Conservation (phyloP, 2,329 filamentous ascomycete genomes). For the Xylariaceae sp. region DNA sequence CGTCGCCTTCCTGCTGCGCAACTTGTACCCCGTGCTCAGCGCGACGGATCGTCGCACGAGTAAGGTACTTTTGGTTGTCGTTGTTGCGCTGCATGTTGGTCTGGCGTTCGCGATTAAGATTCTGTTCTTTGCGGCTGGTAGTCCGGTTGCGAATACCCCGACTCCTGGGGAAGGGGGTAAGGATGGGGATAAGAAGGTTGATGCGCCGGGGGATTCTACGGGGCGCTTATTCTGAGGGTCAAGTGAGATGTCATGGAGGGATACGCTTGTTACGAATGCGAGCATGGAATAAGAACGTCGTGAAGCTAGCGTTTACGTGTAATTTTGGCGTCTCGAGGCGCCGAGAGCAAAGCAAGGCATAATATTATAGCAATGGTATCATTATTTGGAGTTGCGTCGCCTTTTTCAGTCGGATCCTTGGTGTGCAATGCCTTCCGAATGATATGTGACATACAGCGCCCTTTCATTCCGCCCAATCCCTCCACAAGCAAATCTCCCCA, state of each 20-base stretch:
- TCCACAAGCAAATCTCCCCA: too few relatives aligned
- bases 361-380: too few relatives aligned
- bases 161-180: slow-evolving; percentile 9
- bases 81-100: slow-evolving; percentile 81
- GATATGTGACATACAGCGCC: too few relatives aligned
- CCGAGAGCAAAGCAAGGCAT: too few relatives aligned
- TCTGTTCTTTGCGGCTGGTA: slow-evolving; percentile 84
- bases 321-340: too few relatives aligned
- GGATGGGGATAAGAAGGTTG: slow-evolving; percentile 19
- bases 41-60: slow-evolving; percentile 89
- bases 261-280: background rate
- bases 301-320: too few relatives aligned
- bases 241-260: background rate
- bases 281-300: background rate
- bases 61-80: slow-evolving; percentile 78
- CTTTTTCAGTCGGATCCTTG: too few relatives aligned
- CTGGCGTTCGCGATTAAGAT: slow-evolving; percentile 92
- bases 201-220: slow-evolving; percentile 14
- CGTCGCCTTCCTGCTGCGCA: slow-evolving; percentile 78
- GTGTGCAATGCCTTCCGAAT: too few relatives aligned
- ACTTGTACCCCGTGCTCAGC: slow-evolving; percentile 84
- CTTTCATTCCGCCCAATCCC: too few relatives aligned
- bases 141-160: slow-evolving; percentile 43
- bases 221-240: slow-evolving; percentile 17
- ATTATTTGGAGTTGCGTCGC: too few relatives aligned